These are phyloP conservation scores for Eimeria sp. DNA, from an alignment of 169 alveolate genomes.

Conservation along the genomic window DNA sequence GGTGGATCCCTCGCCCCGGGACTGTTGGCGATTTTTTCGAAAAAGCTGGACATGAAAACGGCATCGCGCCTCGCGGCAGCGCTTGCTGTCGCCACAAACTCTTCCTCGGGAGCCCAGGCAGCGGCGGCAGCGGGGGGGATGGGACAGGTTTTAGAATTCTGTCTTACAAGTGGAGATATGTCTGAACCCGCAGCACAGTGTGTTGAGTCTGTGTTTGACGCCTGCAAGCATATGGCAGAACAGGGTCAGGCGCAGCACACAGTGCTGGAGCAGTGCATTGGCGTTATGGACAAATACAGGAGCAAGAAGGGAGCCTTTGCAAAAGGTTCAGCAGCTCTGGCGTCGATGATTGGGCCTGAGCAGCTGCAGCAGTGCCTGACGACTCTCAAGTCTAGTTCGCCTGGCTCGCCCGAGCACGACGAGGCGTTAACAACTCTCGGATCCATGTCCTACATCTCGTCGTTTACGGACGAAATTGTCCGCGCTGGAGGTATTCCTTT, in stretches of 20 bases:
- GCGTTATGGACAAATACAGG: conserved; percentile 79
- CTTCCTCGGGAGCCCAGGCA: conserved; percentile 85
- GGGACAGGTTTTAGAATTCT: conserved; percentile 65
- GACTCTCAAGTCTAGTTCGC: conserved; percentile 90
- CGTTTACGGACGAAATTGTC: conserved; percentile 94
- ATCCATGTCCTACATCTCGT: conserved; percentile 94
- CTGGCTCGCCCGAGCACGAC: conserved; percentile 93
- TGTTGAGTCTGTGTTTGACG: conserved; percentile 77
- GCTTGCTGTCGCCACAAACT: conserved; percentile 86
- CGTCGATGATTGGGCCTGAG: conserved; percentile 93
- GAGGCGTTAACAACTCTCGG: conserved; percentile 93
- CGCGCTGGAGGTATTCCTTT: conserved; percentile 94
- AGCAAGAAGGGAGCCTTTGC: conserved; percentile 84
- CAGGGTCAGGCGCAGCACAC: conserved; percentile 66
- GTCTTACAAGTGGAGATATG: conserved; percentile 78
- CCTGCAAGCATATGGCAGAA: conserved; percentile 63
- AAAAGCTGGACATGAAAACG: conserved; percentile 82
- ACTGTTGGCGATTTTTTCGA: conserved; percentile 85
- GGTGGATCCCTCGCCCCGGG: conserved; percentile 86
- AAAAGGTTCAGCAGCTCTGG: conserved; percentile 94
- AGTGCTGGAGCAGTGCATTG: conserved; percentile 75
- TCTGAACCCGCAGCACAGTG: conserved; percentile 77
- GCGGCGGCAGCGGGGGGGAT: conserved; percentile 86
- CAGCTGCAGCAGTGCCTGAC: conserved; percentile 91
- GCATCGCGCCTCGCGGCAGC: conserved; percentile 85